A percentile compares a stretch with the other conserved stretches of the same genome.
Evolutionary conservation across 2,329 filamentous ascomycete genomes (phyloP).

Genomic region (Paecilomyces variotii): DNA sequence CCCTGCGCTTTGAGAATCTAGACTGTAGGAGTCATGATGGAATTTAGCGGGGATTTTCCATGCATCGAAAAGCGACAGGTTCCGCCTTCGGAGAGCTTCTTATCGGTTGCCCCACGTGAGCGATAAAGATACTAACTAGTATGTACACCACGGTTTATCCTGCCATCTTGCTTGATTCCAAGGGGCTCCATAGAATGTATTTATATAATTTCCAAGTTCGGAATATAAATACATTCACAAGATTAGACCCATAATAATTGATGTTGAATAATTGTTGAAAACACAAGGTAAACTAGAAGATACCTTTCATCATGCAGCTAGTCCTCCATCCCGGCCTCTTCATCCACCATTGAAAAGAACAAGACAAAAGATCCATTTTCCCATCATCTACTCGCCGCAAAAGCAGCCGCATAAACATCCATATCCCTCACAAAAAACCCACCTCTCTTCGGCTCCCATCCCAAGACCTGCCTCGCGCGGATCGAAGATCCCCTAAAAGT

Average conservation of each 20-base stretch:
- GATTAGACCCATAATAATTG: too few species aligned
- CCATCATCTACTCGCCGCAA: background rate
- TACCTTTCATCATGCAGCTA: too few species aligned
- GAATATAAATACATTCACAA: too few species aligned
- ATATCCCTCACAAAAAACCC: constrained; percentile 12
- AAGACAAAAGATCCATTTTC: background rate
- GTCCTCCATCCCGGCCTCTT: too few species aligned
- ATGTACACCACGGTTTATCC: background rate
- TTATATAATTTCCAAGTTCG: too few species aligned
- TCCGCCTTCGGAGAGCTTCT: background rate
- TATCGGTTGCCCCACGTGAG: constrained; percentile 1
- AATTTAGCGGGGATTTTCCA: background rate
- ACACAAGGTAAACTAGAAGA: too few species aligned
- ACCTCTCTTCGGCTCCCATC: constrained; percentile 24
- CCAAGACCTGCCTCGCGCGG: constrained; percentile 23
- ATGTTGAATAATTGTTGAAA: too few species aligned
- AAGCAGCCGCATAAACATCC: constrained; percentile 7
- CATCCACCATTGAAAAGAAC: too few species aligned
- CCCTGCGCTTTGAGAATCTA: background rate
- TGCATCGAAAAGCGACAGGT: background rate
- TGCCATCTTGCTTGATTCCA: too few species aligned
- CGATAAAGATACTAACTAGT: background rate
- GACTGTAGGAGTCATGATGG: background rate
- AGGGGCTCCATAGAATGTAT: too few species aligned
- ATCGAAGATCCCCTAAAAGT: constrained; percentile 14